Conservation (phyloP, 2,329 filamentous ascomycete genomes). For the Bipolaris oryzae region DNA sequence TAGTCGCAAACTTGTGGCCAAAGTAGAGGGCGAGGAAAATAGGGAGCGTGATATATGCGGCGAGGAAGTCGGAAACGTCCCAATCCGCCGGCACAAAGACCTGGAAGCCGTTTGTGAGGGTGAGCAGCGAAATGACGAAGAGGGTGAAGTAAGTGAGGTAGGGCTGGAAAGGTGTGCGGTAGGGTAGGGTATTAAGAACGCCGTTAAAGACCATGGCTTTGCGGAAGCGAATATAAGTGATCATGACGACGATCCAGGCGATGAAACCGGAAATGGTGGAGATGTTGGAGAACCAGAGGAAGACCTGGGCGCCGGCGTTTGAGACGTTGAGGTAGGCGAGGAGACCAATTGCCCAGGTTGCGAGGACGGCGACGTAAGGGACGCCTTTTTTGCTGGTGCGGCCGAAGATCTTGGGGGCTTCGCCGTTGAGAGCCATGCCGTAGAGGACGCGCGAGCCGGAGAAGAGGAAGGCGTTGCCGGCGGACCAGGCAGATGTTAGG, state of each 20-base stretch:
- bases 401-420: constrained; percentile 60
- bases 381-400: constrained; percentile 54
- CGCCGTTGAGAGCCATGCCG: constrained; percentile 55
- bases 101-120: constrained; percentile 46
- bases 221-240: constrained; percentile 67
- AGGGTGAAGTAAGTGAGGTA: constrained; percentile 65
- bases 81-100: constrained; percentile 62
- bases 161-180: constrained; percentile 55
- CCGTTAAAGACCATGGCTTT: constrained; percentile 54
- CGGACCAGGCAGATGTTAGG: constrained; percentile 73
- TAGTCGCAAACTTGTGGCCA: constrained; percentile 43
- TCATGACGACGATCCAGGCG: constrained; percentile 61
- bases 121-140: constrained; percentile 52
- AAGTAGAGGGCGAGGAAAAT: constrained; percentile 45
- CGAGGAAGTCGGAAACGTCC: constrained; percentile 57
- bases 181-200: constrained; percentile 62
- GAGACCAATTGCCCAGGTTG: constrained; percentile 50
- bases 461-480: constrained; percentile 71
- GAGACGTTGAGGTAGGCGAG: constrained; percentile 59
- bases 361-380: constrained; percentile 47
- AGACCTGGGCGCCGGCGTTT: constrained; percentile 56
- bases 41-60: constrained; percentile 55
- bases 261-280: constrained; percentile 64
- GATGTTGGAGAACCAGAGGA: constrained; percentile 74
- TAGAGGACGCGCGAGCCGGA: constrained; percentile 60